These are phyloP conservation scores for Colletotrichum sp. DNA, from an alignment of 2,329 filamentous ascomycete species.

Conservation along the genomic window DNA sequence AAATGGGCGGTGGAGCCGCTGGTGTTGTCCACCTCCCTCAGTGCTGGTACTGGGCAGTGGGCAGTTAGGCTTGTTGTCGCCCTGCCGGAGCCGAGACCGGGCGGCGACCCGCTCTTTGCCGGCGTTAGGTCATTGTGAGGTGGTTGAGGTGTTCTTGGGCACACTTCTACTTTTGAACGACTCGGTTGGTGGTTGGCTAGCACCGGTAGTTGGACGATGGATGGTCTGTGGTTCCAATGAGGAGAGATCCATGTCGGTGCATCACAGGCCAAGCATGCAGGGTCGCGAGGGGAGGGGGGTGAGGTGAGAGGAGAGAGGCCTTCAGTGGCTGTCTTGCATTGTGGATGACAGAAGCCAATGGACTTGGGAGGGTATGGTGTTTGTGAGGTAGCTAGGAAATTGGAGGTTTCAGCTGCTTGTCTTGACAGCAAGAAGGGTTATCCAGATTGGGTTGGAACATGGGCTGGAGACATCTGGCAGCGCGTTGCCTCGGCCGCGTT, in stretches of 20 bases:
- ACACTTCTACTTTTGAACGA: not conserved
- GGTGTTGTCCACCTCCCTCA: not conserved
- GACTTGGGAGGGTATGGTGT: not conserved
- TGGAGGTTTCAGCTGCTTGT: not conserved
- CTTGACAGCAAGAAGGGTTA: not conserved
- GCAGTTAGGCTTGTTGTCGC: not conserved
- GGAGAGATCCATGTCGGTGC: not conserved
- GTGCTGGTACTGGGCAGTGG: not conserved
- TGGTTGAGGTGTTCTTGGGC: not conserved
- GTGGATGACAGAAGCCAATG: not conserved
- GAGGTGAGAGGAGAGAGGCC: not conserved
- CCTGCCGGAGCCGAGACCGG: conserved; percentile 14
- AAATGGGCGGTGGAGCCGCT: not conserved
- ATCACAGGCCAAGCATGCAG: conserved; percentile 6
- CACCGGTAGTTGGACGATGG: not conserved
- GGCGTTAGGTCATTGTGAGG: not conserved
- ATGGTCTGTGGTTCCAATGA: not conserved
- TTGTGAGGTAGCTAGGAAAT: not conserved
- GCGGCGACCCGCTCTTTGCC: conserved; percentile 8
- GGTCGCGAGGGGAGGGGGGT: not conserved
- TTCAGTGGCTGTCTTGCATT: not conserved
- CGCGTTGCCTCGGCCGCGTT: not conserved
- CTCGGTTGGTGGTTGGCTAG: not conserved
- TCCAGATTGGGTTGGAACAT: not conserved
- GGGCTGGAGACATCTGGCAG: not conserved